Conservation (phyloP, 2,329 filamentous ascomycete species). For the Dendryphion nanum region DNA sequence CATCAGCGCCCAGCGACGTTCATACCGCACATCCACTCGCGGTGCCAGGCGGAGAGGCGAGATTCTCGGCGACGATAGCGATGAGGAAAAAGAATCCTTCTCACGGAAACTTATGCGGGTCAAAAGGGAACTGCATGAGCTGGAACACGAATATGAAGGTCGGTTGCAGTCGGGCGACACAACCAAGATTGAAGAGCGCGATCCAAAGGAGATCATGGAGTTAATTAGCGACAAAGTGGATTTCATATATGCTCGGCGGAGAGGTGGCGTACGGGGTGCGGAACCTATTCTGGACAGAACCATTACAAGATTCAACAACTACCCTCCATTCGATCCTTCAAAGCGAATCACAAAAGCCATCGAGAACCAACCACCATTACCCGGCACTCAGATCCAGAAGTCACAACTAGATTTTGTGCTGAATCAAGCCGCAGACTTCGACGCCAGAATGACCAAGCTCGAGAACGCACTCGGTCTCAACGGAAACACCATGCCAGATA, state of each 20-base stretch:
- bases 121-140: constrained; percentile 73
- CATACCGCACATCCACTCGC: constrained; percentile 74
- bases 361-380: constrained; percentile 29
- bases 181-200: constrained; percentile 36
- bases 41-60: constrained; percentile 63
- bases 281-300: constrained; percentile 36
- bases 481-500: constrained; percentile 64
- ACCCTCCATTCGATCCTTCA: constrained; percentile 27
- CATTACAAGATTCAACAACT: constrained; percentile 34
- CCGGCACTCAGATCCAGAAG: constrained; percentile 31
- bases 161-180: constrained; percentile 44
- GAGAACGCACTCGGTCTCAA: constrained; percentile 81
- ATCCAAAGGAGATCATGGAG: constrained; percentile 61
- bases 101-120: constrained; percentile 78
- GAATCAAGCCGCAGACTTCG: constrained; percentile 82
- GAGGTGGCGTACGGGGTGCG: constrained; percentile 34
- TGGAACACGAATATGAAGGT: constrained; percentile 58
- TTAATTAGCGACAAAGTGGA: constrained; percentile 69
- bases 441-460: constrained; percentile 72
- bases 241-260: constrained; percentile 52
- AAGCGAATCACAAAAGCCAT: constrained; percentile 26
- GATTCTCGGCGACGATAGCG: constrained; percentile 69
- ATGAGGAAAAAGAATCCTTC: constrained; percentile 65
- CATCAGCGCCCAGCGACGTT: constrained; percentile 72
- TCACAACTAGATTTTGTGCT: constrained; percentile 59